Conservation (phyloP, 2,329 filamentous ascomycete species). For the Pseudocercospora crystallina region DNA sequence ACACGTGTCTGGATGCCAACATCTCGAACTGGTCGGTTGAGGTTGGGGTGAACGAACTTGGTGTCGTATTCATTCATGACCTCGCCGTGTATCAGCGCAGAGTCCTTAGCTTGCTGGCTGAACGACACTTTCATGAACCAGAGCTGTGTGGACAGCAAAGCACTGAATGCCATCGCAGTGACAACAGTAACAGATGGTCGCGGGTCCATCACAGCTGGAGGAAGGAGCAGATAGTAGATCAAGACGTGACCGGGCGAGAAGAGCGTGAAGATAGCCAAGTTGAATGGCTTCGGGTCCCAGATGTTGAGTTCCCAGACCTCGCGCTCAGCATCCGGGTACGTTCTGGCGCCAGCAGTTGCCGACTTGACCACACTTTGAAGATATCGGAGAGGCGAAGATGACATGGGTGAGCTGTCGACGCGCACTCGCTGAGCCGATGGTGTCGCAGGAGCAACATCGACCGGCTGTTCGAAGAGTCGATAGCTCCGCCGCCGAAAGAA, state of each 20-base stretch:
- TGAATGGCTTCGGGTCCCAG: constrained; percentile 89
- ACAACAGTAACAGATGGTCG: constrained; percentile 83
- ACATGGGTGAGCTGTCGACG: constrained; percentile 77
- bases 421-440: constrained; percentile 85
- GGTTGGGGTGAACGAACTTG: constrained; percentile 87
- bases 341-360: constrained; percentile 74
- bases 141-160: constrained; percentile 74
- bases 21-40: constrained; percentile 76
- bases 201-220: constrained; percentile 71
- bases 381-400: constrained; percentile 75
- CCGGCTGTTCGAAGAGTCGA: constrained; percentile 82
- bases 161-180: constrained; percentile 74
- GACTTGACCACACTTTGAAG: constrained; percentile 65
- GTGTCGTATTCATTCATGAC: constrained; percentile 94
- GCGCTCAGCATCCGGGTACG: constrained; percentile 75
- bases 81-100: constrained; percentile 79
- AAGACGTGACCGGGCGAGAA: constrained; percentile 95
- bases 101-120: constrained; percentile 81
- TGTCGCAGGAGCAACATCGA: constrained; percentile 74
- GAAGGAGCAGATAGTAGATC: constrained; percentile 84
- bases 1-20: constrained; percentile 75
- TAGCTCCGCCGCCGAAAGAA: constrained; percentile 82
- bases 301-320: constrained; percentile 95
- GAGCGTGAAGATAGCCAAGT: constrained; percentile 77
- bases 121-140: constrained; percentile 71